Percentiles rank a stretch among this genome's conserved stretches.
phyloP scores from a whole-genome alignment of 768 basidiomycete genomes.

The Boletus rufocinnamomeus region DNA sequence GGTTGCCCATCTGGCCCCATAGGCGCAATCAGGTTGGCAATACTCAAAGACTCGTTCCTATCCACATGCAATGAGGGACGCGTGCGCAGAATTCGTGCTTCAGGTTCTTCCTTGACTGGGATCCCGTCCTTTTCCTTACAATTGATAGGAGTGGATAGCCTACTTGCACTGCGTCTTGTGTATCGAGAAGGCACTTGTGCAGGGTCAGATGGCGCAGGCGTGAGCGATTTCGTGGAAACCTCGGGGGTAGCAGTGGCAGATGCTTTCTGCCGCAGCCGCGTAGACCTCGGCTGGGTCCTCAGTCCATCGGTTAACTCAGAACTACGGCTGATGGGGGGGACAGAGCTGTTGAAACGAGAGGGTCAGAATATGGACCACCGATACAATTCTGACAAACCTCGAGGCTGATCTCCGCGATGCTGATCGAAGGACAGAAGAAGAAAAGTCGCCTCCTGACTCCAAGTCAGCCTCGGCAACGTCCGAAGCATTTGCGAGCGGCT shows the following conservation, averaged over 20 bases:
- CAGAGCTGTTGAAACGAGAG: constrained; percentile 19
- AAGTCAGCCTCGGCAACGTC: constrained; percentile 55
- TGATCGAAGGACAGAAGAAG: constrained; percentile 25
- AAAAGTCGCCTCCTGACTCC: constrained; percentile 41
- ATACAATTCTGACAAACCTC: constrained; percentile 23
- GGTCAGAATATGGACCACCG: constrained; percentile 13
- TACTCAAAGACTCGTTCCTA: constrained; percentile 40
- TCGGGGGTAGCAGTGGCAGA: constrained; percentile 46
- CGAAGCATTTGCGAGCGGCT: constrained; percentile 47
- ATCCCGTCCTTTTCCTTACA: constrained; percentile 42
- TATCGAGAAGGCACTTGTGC: constrained; percentile 30
- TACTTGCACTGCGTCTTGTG: constrained; percentile 33
- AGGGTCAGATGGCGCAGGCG: constrained; percentile 33
- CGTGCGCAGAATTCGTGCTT: constrained; percentile 51
- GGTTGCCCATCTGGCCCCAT: constrained; percentile 66
- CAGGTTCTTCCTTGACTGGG: constrained; percentile 50
- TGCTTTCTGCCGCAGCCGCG: constrained; percentile 58
- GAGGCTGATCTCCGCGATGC: constrained; percentile 29
- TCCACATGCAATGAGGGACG: constrained; percentile 43
- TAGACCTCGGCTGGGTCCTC: constrained; percentile 49
- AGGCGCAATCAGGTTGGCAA: constrained; percentile 46
- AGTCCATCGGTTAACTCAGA: constrained; percentile 29
- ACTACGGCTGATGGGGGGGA: constrained; percentile 30
- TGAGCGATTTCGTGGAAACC: constrained; percentile 44
- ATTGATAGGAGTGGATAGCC: constrained; percentile 33